phyloP scores from a whole-genome alignment of 495 filamentous ascomycete species.

The Penicillium bialowiezense region DNA sequence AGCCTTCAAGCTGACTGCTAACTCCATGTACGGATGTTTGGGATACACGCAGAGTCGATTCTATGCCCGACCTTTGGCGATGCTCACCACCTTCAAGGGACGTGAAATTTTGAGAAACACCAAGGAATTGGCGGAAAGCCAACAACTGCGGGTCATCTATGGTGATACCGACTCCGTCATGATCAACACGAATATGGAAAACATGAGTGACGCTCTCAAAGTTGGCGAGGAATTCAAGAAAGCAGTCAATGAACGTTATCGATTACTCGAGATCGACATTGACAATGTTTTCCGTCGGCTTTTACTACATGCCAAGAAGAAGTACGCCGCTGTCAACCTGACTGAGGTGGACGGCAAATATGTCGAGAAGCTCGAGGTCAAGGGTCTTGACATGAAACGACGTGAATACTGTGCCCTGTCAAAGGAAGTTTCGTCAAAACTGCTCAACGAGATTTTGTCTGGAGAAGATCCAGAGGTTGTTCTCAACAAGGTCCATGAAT shows the following conservation, averaged over 20 bases:
- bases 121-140: constrained; percentile 89
- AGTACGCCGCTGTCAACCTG: constrained; percentile 96
- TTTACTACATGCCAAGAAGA: constrained; percentile 96
- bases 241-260: constrained; percentile 85
- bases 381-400: constrained; percentile 95
- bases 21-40: constrained; percentile 99
- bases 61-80: constrained; percentile 90
- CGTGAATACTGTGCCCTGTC: constrained; percentile 94
- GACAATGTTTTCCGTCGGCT: constrained; percentile 96
- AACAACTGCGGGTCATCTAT: constrained; percentile 88
- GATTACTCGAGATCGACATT: constrained; percentile 91
- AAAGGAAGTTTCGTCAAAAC: constrained; percentile 80
- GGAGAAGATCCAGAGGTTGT: constrained; percentile 89
- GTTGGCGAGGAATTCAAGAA: constrained; percentile 80
- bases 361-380: constrained; percentile 93
- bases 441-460: constrained; percentile 88
- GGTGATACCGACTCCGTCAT: constrained; percentile 99
- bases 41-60: constrained; percentile 95
- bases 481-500: constrained; percentile 86
- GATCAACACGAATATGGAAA: constrained; percentile 98
- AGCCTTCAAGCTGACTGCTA: constrained; percentile 94
- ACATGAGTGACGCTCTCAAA: constrained; percentile 83
- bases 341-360: constrained; percentile 86
- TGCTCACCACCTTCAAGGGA: constrained; percentile 95
- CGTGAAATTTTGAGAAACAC: constrained; percentile 96